phyloP scores from a whole-genome alignment of 495 filamentous ascomycete species.

The Penicillium goetzii region DNA sequence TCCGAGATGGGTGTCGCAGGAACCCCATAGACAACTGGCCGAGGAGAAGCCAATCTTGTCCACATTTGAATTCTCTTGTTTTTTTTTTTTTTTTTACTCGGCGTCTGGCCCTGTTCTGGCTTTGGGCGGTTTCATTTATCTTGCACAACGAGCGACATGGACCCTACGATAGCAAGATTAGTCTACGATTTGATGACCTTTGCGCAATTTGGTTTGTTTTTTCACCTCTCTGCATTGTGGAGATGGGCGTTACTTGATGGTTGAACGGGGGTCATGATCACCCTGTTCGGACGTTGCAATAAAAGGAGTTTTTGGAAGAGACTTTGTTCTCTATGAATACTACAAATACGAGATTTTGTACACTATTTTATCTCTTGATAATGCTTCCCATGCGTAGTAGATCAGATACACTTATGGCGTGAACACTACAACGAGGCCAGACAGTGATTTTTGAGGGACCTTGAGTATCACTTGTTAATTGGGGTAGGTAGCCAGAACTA shows the following conservation, averaged over 20 bases:
- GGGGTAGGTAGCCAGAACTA: neutral
- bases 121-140: slow-evolving; percentile 11
- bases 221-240: neutral
- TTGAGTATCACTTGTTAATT: neutral
- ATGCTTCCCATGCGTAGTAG: neutral
- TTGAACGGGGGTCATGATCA: neutral
- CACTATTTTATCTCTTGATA: too few species aligned
- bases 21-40: slow-evolving; percentile 31
- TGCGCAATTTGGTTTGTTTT: slow-evolving; percentile 8
- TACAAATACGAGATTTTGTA: neutral
- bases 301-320: slow-evolving; percentile 11
- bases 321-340: slow-evolving; percentile 1
- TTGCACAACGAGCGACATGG: slow-evolving; percentile 20
- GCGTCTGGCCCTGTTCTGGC: neutral
- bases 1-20: slow-evolving; percentile 47
- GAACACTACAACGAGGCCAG: neutral
- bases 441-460: neutral
- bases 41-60: neutral
- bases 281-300: slow-evolving; percentile 5
- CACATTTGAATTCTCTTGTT: neutral
- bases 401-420: neutral
- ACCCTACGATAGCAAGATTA: slow-evolving; percentile 16
- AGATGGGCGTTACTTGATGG: slow-evolving; percentile 14
- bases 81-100: slow-evolving; percentile 1
- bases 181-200: slow-evolving; percentile 26